Evolutionary conservation across 768 basidiomycete species (phyloP).

Genomic region (Stropharia rugosoannulata): DNA sequence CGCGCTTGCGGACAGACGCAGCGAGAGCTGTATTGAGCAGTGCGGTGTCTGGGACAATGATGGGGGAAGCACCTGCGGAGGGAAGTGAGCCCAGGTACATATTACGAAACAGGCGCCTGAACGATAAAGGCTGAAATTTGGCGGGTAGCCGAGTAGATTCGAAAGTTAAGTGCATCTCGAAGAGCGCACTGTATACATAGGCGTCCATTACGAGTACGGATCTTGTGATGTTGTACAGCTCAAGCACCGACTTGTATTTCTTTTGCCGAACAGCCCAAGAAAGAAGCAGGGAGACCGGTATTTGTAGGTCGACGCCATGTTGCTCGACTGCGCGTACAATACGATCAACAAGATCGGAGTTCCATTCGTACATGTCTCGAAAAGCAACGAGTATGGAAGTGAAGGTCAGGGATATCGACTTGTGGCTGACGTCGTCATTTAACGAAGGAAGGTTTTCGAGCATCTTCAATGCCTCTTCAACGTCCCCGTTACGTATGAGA

Average conservation of each 20-base stretch:
- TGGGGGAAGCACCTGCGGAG: not conserved
- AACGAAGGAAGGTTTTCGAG: not conserved
- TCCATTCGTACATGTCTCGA: not conserved
- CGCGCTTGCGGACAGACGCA: constrained; percentile 40
- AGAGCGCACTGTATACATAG: not conserved
- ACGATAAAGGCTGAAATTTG: constrained; percentile 12
- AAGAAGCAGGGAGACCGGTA: not conserved
- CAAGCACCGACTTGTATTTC: not conserved
- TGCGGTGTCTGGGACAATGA: constrained; percentile 27
- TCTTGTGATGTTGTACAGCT: not conserved
- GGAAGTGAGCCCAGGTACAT: constrained; percentile 32
- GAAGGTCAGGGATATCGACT: not conserved
- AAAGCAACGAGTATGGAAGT: not conserved
- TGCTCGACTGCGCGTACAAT: not conserved
- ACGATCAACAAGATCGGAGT: not conserved
- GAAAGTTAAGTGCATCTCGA: constrained; percentile 3
- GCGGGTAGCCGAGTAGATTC: too few species aligned
- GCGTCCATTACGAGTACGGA: not conserved
- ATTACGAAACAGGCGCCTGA: constrained; percentile 44
- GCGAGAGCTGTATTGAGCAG: constrained; percentile 42
- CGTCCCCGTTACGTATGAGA: not conserved
- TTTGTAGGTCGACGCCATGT: not conserved
- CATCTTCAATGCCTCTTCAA: not conserved
- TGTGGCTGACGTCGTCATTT: not conserved
- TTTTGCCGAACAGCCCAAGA: not conserved